Percentiles rank a stretch among this genome's conserved stretches.
phyloP scores from a whole-genome alignment of 169 alveolate genomes.

The Cryptosporidium ryanae region DNA sequence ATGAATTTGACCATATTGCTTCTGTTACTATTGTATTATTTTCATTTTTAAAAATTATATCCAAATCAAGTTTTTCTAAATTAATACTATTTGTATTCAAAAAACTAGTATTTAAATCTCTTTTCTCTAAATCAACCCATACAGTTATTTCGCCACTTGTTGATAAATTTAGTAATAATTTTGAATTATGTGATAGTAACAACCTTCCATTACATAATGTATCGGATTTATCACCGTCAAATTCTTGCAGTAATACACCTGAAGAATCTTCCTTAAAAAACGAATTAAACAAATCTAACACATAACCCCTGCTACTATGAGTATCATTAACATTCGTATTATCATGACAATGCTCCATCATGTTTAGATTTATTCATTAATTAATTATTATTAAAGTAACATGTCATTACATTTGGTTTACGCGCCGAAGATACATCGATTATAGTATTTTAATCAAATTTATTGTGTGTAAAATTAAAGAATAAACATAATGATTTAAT shows the following conservation, averaged over 20 bases:
- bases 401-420: no score
- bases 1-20: slow-evolving; percentile 52
- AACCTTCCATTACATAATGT: slow-evolving; percentile 46
- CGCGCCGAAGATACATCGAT: no score
- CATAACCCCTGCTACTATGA: not conserved
- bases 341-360: slow-evolving; percentile 7
- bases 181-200: slow-evolving; percentile 31
- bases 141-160: slow-evolving; percentile 10
- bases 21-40: slow-evolving; percentile 15
- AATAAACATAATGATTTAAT: no score
- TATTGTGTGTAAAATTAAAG: no score
- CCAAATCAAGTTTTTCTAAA: slow-evolving; percentile 8
- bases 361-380: slow-evolving; percentile 6
- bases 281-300: not conserved
- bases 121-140: not conserved
- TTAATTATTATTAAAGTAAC: not conserved
- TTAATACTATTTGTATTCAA: not conserved
- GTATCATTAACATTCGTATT: slow-evolving; percentile 4
- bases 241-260: slow-evolving; percentile 6
- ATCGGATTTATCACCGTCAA: not conserved
- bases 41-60: not conserved
- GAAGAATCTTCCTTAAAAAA: slow-evolving; percentile 10
- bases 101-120: not conserved
- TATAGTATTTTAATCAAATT: no score
- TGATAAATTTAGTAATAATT: slow-evolving; percentile 20